Percentiles rank a stretch among this genome's conserved stretches.
phyloP scores from a whole-genome alignment of 139 green algal genomes.

The Axilococcus clingmanii region DNA sequence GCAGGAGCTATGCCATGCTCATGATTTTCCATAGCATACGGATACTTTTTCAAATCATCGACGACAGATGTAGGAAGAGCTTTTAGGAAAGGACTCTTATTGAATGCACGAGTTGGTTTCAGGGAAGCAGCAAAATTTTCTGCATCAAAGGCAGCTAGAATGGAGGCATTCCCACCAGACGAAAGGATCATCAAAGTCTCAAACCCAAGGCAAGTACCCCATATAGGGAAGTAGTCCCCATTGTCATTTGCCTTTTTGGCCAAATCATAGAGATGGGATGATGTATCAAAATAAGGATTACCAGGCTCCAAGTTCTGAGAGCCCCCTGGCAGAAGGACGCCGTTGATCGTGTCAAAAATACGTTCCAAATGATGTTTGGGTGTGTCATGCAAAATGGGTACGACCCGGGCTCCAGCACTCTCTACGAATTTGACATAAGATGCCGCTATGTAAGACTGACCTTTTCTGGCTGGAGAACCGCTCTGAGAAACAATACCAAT shows the following conservation, averaged over 20 bases:
- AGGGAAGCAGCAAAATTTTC: conserved; percentile 57
- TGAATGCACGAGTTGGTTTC: conserved; percentile 41
- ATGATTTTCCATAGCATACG: conserved; percentile 80
- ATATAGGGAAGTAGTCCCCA: conserved; percentile 67
- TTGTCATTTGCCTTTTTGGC: conserved; percentile 61
- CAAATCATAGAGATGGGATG: conserved; percentile 40
- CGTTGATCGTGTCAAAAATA: conserved; percentile 47
- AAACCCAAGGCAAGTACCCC: conserved; percentile 75
- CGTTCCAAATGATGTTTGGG: conserved; percentile 9
- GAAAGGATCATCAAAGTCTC: conserved; percentile 55
- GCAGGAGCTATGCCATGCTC: conserved; percentile 50
- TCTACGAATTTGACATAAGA: conserved; percentile 74
- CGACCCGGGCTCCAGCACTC: conserved; percentile 53
- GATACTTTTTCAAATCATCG: conserved; percentile 44
- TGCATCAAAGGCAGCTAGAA: conserved; percentile 46
- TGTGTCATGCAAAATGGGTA: conserved; percentile 73
- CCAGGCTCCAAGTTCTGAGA: conserved; percentile 43
- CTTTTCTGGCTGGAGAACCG: conserved; percentile 44
- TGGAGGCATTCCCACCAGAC: conserved; percentile 32
- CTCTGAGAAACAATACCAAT: conserved; percentile 58
- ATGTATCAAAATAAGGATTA: conserved; percentile 67
- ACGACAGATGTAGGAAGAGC: conserved; percentile 47
- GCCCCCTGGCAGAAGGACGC: conserved; percentile 67
- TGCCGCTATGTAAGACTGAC: conserved; percentile 65
- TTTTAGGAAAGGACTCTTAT: conserved; percentile 27